These are phyloP conservation scores for Candida hispaniensis DNA, from an alignment of 805 yeast species.

Conservation along the genomic window DNA sequence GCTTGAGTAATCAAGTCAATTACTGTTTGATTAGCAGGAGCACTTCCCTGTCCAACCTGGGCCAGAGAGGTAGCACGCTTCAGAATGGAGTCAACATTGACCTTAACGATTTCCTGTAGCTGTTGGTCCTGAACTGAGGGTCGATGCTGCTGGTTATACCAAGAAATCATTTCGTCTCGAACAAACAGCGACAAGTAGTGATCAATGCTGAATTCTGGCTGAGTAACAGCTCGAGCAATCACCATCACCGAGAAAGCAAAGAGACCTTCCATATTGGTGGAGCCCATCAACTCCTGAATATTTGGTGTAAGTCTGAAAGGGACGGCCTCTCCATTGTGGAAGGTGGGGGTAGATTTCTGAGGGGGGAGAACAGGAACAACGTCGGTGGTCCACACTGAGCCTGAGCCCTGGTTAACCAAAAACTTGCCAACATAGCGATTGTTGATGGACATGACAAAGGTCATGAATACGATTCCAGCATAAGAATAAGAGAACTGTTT, in stretches of 20 bases:
- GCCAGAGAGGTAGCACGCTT: slow-evolving; percentile 72
- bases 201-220: slow-evolving; percentile 85
- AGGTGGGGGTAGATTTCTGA: slow-evolving; percentile 60
- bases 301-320: slow-evolving; percentile 97
- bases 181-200: slow-evolving; percentile 89
- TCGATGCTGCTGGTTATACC: slow-evolving; percentile 81
- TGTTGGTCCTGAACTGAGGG: slow-evolving; percentile 76
- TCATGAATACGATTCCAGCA: slow-evolving; percentile 84
- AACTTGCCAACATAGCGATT: slow-evolving; percentile 91
- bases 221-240: slow-evolving; percentile 79
- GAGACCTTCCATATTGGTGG: slow-evolving; percentile 85
- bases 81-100: slow-evolving; percentile 75
- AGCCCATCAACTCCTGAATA: slow-evolving; percentile 86
- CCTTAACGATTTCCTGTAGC: slow-evolving; percentile 72
- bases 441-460: slow-evolving; percentile 89
- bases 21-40: slow-evolving; percentile 78
- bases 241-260: slow-evolving; percentile 73
- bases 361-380: slow-evolving; percentile 62
- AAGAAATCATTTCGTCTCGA: slow-evolving; percentile 87
- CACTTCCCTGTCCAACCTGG: slow-evolving; percentile 45
- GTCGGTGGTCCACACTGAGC: slow-evolving; percentile 87
- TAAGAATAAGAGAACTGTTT: slow-evolving; percentile 91
- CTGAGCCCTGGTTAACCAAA: slow-evolving; percentile 67
- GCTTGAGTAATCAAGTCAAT: slow-evolving; percentile 88
- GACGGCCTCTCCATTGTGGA: slow-evolving; percentile 83